Conservation (phyloP, 768 basidiomycete genomes). For the Naganishia vaughanmartiniae region DNA sequence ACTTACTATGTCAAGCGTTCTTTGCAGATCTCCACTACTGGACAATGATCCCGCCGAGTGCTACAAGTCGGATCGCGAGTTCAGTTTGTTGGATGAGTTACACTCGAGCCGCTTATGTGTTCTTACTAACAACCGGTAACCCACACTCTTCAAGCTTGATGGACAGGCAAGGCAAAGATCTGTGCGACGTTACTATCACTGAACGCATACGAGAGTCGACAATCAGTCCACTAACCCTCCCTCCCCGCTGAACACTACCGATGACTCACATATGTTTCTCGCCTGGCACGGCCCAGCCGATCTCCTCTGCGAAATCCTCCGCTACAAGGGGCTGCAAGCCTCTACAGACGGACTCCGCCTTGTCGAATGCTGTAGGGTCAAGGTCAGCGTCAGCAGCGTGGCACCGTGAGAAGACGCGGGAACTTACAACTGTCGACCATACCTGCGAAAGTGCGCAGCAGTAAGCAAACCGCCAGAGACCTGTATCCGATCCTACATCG, state of each 20-base stretch:
- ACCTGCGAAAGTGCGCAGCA: neutral
- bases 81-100: too few relatives aligned
- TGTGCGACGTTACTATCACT: conserved; percentile 59
- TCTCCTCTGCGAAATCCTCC: conserved; percentile 92
- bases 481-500: neutral
- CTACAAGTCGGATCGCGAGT: too few relatives aligned
- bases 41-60: too few relatives aligned
- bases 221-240: conserved; percentile 25
- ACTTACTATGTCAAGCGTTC: too few relatives aligned
- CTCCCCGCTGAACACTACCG: neutral
- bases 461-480: neutral
- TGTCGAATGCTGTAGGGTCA: conserved; percentile 61
- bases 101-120: too few relatives aligned
- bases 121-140: too few relatives aligned
- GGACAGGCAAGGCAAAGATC: conserved; percentile 54
- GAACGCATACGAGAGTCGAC: neutral
- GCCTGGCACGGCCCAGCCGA: conserved; percentile 81
- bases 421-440: conserved; percentile 17
- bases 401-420: neutral
- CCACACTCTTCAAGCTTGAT: too few relatives aligned
- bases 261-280: conserved; percentile 32
- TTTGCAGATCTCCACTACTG: too few relatives aligned
- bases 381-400: neutral
- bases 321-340: conserved; percentile 68
- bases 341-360: conserved; percentile 85